Evolutionary conservation across 2,329 filamentous ascomycete genomes (phyloP).

Genomic region (Pseudonectria buxi): DNA sequence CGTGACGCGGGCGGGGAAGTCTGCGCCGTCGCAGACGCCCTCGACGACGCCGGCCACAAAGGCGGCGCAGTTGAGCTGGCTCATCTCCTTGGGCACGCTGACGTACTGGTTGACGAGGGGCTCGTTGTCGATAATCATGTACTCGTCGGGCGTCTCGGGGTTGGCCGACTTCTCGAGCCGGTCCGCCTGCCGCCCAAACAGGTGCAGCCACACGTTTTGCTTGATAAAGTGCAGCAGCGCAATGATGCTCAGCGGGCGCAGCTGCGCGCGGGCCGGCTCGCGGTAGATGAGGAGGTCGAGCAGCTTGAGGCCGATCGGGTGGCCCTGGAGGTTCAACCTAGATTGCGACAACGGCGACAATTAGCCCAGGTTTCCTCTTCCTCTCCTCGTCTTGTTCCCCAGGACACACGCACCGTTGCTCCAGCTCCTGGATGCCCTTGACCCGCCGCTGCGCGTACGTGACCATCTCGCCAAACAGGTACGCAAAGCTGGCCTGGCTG

Average conservation of each 20-base stretch:
- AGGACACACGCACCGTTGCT: conserved; percentile 70
- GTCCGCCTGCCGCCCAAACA: conserved; percentile 87
- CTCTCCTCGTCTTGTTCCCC: neutral
- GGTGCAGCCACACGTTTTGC: conserved; percentile 82
- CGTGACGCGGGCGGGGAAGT: conserved; percentile 81
- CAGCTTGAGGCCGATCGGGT: conserved; percentile 86
- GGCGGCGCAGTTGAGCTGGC: conserved; percentile 90
- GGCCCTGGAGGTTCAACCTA: conserved; percentile 84
- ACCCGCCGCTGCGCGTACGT: conserved; percentile 87
- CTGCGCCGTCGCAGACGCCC: conserved; percentile 88
- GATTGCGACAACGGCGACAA: neutral
- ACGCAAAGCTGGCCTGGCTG: conserved; percentile 90
- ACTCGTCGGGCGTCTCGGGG: conserved; percentile 80
- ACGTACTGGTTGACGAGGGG: conserved; percentile 93
- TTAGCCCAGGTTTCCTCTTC: neutral
- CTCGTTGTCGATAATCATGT: conserved; percentile 99
- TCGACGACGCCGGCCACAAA: conserved; percentile 94
- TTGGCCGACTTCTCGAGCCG: conserved; percentile 83
- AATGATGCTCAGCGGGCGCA: conserved; percentile 80
- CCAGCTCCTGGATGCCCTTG: conserved; percentile 86
- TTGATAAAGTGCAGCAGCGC: conserved; percentile 93
- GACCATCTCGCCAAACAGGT: conserved; percentile 95
- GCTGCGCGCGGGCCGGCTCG: conserved; percentile 61
- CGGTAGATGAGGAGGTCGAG: conserved; percentile 92
- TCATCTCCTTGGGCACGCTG: conserved; percentile 90